Base-by-base conservation (phyloP, 2,329 filamentous ascomycete species). In the Botryotinia calthae region DNA sequence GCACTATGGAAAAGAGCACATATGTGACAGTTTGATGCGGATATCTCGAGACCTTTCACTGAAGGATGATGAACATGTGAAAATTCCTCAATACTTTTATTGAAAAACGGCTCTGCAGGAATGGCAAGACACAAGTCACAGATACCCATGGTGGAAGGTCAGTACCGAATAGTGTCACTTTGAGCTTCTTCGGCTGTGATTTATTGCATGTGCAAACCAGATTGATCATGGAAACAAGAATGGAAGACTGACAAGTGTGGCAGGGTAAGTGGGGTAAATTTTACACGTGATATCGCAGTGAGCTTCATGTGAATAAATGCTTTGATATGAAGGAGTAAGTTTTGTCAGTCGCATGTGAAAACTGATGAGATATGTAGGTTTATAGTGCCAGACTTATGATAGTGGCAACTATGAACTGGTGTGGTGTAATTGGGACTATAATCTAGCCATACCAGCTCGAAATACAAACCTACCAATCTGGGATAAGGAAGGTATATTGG, bases 1-100 rank as follows among this genome's bases (percentile, higher is more conserved):
- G 65, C 65, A 28, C n/a, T 51, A 56, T 72, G 59, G 9, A 75
- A 63, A 10, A 72, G 46, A 20, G 44, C 56, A 46, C 74, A 75
- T 31, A 74, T 58, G 56, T 58, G 64, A 59, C 74, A 75, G 12
- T 54, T 67, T 37, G 51, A 51, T 10, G 74, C 70, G 22, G 72
- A 70, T 20, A 20, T 54, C 31, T 74, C 69, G 12, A 75, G 34
- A 37, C 31, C 67, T 37, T 75, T 68, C 28, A 70, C 48, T 14
- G 72, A 75, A 62, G 37, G 54, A 70, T 75, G 74, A 58, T 75
- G 74, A n/a, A 71, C 40, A 42, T 70, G 46, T 31, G 59, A 62
- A 54, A 51, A 58, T 9, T 66, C 28, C n/a, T 25, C 20, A 44
- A 51, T 10, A 37, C 46, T 42, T 34, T 10, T 44, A 46, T 71